A percentile compares a stretch with the other conserved stretches of the same genome.
Evolutionary conservation across 768 basidiomycete species (phyloP).

Genomic region (Erythrobasidium yunnanense): DNA sequence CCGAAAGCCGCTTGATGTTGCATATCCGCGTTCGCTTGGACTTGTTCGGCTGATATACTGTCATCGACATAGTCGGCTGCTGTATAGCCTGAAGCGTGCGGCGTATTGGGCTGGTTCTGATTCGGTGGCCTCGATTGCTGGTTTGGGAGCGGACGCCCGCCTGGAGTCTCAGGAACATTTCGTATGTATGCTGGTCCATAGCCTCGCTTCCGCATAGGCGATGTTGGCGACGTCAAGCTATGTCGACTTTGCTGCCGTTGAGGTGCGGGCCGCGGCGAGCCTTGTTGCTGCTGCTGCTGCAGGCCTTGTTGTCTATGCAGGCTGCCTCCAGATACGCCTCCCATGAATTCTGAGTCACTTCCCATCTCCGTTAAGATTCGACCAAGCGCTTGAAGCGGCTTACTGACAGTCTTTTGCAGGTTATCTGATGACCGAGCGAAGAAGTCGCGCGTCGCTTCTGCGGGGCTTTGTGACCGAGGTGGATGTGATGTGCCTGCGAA

Average conservation of each 20-base stretch:
- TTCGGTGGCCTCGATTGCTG: too few species aligned
- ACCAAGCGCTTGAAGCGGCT: constrained; percentile 39
- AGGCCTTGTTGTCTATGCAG: background rate
- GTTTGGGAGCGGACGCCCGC: too few species aligned
- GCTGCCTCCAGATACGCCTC: background rate
- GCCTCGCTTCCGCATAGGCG: too few species aligned
- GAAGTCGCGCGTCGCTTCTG: constrained; percentile 28
- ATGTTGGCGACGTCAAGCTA: too few species aligned
- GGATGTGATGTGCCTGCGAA: background rate
- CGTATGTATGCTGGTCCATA: too few species aligned
- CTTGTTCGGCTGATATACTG: constrained; percentile 8
- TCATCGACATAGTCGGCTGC: constrained; percentile 19
- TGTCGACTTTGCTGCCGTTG: background rate
- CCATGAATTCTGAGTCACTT: constrained; percentile 15
- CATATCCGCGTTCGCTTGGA: constrained; percentile 12
- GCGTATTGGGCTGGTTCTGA: too few species aligned
- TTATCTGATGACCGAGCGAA: constrained; percentile 32
- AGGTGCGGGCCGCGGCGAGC: background rate
- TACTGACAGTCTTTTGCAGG: constrained; percentile 35
- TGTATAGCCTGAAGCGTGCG: background rate
- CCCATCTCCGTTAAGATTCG: constrained; percentile 34
- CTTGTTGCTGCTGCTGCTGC: constrained; percentile 8
- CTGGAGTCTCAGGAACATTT: too few species aligned
- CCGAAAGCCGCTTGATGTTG: constrained; percentile 8
- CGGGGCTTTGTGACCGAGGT: constrained; percentile 1